These are phyloP conservation scores for Beauveria caledonica DNA, from an alignment of 2,329 filamentous ascomycete genomes.

Conservation along the genomic window DNA sequence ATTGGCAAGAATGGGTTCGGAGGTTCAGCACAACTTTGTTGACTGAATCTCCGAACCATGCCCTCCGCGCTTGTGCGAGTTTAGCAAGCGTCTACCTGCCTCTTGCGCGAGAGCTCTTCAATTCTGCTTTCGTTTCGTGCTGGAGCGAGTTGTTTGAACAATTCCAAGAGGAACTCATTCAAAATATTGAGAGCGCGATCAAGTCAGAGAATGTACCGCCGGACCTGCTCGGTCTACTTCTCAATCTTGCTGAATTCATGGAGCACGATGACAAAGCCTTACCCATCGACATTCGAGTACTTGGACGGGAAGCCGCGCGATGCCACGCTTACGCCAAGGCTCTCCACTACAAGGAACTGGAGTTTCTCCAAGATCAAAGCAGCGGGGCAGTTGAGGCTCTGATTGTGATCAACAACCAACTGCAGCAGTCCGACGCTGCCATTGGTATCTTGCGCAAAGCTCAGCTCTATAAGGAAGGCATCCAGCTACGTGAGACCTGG, in stretches of 20 bases:
- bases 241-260: conserved; percentile 99
- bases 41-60: conserved; percentile 92
- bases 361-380: conserved; percentile 96
- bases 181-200: conserved; percentile 90
- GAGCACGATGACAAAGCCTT: conserved; percentile 98
- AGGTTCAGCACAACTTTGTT: conserved; percentile 92
- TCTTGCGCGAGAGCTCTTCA: conserved; percentile 89
- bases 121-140: conserved; percentile 96
- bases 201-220: conserved; percentile 93
- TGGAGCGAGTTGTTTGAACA: conserved; percentile 97
- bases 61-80: conserved; percentile 83
- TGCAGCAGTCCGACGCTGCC: conserved; percentile 96
- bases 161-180: conserved; percentile 92
- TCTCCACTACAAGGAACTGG: conserved; percentile 95
- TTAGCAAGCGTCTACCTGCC: conserved; percentile 87
- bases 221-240: conserved; percentile 84
- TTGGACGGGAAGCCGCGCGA: conserved; percentile 89
- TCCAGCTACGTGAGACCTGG: conserved; percentile 95
- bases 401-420: conserved; percentile 98
- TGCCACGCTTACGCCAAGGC: conserved; percentile 98
- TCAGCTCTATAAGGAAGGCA: conserved; percentile 85
- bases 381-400: conserved; percentile 91
- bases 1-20: conserved; percentile 99
- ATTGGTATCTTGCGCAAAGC: conserved; percentile 96
- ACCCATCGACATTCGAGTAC: conserved; percentile 90